Conservation (phyloP, 2,329 filamentous ascomycete genomes). For the Gyromitra esculenta region DNA sequence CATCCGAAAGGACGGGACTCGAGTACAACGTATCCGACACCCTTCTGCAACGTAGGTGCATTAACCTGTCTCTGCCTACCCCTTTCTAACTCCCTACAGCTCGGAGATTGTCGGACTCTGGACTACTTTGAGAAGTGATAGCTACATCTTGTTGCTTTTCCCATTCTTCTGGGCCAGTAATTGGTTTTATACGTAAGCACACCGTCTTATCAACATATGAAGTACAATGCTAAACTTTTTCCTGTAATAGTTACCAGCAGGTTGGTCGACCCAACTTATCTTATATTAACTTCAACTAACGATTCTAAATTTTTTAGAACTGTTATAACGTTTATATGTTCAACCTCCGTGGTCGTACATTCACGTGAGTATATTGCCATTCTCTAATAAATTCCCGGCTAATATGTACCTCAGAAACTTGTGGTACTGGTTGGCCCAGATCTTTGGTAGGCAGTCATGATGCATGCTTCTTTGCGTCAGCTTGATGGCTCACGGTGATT, state of each 20-base stretch:
- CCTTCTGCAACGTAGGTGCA: constrained; percentile 40
- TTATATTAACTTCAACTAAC: background rate
- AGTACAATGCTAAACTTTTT: background rate
- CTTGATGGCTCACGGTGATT: background rate
- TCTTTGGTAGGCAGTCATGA: constrained; percentile 63
- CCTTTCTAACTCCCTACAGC: constrained; percentile 58
- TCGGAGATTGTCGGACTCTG: constrained; percentile 80
- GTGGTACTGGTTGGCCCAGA: constrained; percentile 83
- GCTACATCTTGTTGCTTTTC: constrained; percentile 78
- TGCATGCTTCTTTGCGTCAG: too few relatives aligned
- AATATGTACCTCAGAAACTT: constrained; percentile 65
- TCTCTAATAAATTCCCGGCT: background rate
- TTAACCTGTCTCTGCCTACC: background rate
- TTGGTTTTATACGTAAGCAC: constrained; percentile 74
- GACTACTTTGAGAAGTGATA: constrained; percentile 75
- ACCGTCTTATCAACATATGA: background rate
- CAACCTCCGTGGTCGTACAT: constrained; percentile 76
- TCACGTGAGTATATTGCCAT: constrained; percentile 63
- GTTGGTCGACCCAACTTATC: background rate
- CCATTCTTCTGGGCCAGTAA: constrained; percentile 84
- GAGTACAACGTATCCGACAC: constrained; percentile 58
- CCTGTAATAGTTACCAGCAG: constrained; percentile 68
- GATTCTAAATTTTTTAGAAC: constrained; percentile 62
- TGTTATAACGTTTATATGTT: constrained; percentile 76
- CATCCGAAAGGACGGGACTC: constrained; percentile 78